Evolutionary conservation across 2,329 filamentous ascomycete species (phyloP), one percentile per base, ranked within the genome.

Genomic region (Alternaria atra): DNA sequence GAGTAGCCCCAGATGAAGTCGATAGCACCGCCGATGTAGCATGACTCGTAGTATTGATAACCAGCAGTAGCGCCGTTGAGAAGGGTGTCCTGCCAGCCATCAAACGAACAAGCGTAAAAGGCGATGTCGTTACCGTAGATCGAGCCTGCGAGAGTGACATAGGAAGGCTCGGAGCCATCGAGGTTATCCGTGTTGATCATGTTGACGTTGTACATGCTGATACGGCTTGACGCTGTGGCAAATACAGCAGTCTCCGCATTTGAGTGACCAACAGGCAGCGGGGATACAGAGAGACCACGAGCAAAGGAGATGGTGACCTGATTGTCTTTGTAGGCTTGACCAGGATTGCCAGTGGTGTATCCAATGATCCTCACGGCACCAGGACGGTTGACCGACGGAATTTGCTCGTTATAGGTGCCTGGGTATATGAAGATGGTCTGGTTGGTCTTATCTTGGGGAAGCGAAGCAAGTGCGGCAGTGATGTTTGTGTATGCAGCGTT

Each of bases 141-240:
- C 15, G 81, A 82, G 12, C 86, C 65, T 1, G 85, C 85, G 47
- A 87, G 77, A 3, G 82, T 84, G 63, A 86, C 84, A 48, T 71
- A 71, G 17, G 52, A 62, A 5, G 77, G 76, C 25, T 81, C 80
- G 35, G 78, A 53, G 12, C 83, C 84, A 59, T 81, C 75, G n/a
- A 72, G 71, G 35, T 72, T 73, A 23, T 70, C 68, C 2, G 61
- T 64, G 34, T 72, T 72, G 50, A 72, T 64, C 58, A 86, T 80
- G 68, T 87, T 86, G 68, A 90, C 79, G 61, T 89, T 89, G 77
- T 89, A 90, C 27, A 89, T 74, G 66, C 83, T 84, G 60, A 89
- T 84, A 59, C 84, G 80, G 12, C 70, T 75, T 1, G 84, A 81
- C 59, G 72, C 74, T 5, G 79, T 81, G 17, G 82, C 77, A 17